Evolutionary conservation across 805 yeast genomes (phyloP).

Genomic region (Cyberlindnera xylosilytica): DNA sequence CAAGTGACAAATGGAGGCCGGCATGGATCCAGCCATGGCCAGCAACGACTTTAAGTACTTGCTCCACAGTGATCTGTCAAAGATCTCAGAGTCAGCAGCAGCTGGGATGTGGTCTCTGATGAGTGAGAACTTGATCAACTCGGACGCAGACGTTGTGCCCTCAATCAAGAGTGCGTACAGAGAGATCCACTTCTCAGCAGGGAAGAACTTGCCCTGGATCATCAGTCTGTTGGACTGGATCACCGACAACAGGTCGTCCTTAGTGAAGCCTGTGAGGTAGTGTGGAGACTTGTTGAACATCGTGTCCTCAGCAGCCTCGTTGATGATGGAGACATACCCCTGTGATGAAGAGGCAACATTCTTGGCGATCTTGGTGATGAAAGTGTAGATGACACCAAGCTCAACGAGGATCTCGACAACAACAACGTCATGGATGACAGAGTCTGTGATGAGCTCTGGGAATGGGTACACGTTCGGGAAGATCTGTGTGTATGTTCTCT

Average conservation of each 20-base stretch:
- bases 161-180: constrained; percentile 56
- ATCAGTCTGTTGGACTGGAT: constrained; percentile 50
- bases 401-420: constrained; percentile 74
- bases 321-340: constrained; percentile 34
- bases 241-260: constrained; percentile 39
- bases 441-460: constrained; percentile 62
- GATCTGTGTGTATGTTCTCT: constrained; percentile 61
- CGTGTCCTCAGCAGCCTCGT: constrained; percentile 33
- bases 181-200: constrained; percentile 71
- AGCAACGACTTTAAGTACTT: constrained; percentile 56
- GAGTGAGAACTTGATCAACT: constrained; percentile 49
- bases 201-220: constrained; percentile 56
- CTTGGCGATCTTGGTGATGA: constrained; percentile 49
- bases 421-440: constrained; percentile 64
- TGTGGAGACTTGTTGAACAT: constrained; percentile 40
- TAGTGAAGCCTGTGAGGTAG: constrained; percentile 38
- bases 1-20: constrained; percentile 66
- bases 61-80: constrained; percentile 67
- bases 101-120: constrained; percentile 50
- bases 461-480: constrained; percentile 73
- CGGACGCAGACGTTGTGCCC: constrained; percentile 51
- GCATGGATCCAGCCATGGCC: constrained; percentile 59
- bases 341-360: constrained; percentile 24
- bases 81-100: constrained; percentile 42
- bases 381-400: constrained; percentile 57